Conservation (phyloP, 78 protist genomes). For the Mantamonas sphyraenae region DNA sequence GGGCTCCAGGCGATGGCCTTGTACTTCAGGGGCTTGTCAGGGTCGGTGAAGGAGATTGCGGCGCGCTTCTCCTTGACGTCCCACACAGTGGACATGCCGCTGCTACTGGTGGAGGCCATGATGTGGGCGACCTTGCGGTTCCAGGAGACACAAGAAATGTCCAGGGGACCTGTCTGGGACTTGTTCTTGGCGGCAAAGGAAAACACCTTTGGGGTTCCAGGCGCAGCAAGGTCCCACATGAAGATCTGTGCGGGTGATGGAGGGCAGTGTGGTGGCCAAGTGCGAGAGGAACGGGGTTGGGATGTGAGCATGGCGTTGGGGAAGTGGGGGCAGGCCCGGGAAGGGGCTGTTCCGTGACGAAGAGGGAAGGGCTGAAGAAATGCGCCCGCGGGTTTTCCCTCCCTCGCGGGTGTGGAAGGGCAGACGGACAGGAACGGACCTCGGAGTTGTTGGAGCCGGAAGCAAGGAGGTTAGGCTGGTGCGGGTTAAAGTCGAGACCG, state of each 20-base stretch:
- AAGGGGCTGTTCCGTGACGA: too few relatives aligned
- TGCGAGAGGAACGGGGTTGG: not conserved
- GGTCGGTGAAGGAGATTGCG: constrained; percentile 46
- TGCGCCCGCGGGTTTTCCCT: too few relatives aligned
- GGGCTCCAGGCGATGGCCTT: constrained; percentile 83
- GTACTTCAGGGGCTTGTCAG: constrained; percentile 18
- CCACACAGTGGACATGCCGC: constrained; percentile 69
- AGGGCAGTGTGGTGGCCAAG: not conserved
- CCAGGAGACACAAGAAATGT: not conserved
- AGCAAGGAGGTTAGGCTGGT: constrained; percentile 60
- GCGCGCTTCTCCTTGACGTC: constrained; percentile 64
- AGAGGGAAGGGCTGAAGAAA: not conserved
- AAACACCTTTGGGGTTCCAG: constrained; percentile 1
- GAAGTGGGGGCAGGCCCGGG: too few relatives aligned
- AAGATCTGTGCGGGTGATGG: not conserved
- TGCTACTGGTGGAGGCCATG: constrained; percentile 61
- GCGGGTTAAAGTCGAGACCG: constrained; percentile 38
- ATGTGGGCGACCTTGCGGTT: constrained; percentile 31
- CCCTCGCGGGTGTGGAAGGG: too few relatives aligned
- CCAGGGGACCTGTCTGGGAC: not conserved
- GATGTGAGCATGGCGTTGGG: not conserved
- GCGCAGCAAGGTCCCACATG: not conserved
- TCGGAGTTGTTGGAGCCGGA: constrained; percentile 62
- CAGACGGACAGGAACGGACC: not conserved
- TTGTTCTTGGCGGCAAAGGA: not conserved